phyloP scores from a whole-genome alignment of 164 flowering plant genomes.

The Vitis cinerea region DNA sequence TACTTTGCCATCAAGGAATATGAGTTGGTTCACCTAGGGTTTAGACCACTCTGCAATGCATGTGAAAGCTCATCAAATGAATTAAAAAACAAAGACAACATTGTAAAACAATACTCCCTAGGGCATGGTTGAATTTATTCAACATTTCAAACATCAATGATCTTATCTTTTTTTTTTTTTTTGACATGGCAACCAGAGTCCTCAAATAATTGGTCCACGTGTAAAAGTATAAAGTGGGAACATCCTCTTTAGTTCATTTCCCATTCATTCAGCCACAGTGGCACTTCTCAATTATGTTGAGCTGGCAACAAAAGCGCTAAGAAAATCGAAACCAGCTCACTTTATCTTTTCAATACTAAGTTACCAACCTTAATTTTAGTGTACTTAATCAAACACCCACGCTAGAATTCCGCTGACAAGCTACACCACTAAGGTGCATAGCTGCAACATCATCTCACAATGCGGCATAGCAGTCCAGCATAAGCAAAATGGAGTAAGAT shows the following conservation, averaged over 20 bases:
- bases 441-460: too few relatives aligned
- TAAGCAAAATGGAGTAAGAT: too few relatives aligned
- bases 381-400: too few relatives aligned
- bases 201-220: not conserved
- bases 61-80: not conserved
- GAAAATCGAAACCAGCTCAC: not conserved
- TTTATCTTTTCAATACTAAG: not conserved
- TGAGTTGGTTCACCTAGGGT: not conserved
- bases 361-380: too few relatives aligned
- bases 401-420: too few relatives aligned
- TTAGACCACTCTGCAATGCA: not conserved
- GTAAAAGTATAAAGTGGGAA: not conserved
- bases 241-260: conserved; percentile 2
- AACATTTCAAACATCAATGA: not conserved
- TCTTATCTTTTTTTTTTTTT: not conserved
- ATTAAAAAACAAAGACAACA: not conserved
- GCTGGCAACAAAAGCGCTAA: not conserved
- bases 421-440: too few relatives aligned
- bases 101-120: not conserved
- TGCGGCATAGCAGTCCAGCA: too few relatives aligned
- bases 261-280: conserved; percentile 4
- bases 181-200: not conserved
- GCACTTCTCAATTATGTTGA: not conserved
- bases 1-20: not conserved
- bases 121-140: not conserved